Base-by-base conservation (phyloP, 306 rosid species). In the Inga oerstediana region DNA sequence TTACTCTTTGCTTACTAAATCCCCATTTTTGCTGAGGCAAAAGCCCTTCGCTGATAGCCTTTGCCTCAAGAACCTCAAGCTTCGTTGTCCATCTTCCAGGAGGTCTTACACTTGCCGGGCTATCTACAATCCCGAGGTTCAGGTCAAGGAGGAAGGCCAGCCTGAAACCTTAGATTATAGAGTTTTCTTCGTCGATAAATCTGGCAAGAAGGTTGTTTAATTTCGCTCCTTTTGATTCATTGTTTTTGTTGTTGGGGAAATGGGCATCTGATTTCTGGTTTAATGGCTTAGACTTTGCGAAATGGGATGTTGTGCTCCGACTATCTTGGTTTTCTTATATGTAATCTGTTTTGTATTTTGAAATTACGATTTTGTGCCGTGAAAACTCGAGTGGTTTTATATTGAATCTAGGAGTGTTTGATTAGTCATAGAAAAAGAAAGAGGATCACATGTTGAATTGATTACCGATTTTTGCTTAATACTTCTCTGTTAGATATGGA, bases 101-200 rank as follows among this genome's bases (percentile, higher is more conserved):
- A 90, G 89, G 85, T 75, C 87, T 19, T 88, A 83, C 62, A 56
- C 91, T 75, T 92, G 97, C 87, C 80, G 78, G 19, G 92, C 97
- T 79, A 85, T 92, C 77, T 90, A 90, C 79, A 81, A 90, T 15
- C 97, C 97, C 13, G 80, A 92, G 67, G 74, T 92, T 59, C 88
- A 71, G 86, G 82, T 85, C 87, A 85, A 89, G 84, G 89, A 89
- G 80, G 90, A 90, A 80, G 97, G 97, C 19, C 92, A 79, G 74
- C 93, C 89, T 8, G 89, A 89, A 85, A 89, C 93, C 49, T 90
- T 89, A 12, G 94, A 90, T 70, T 92, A 92, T 72, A 85, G 97
- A 70, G 91, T 90, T 62, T 92, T 90, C 89, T 85, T 92, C 24
- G 79, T 85, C 19, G 91, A 88, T 32, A 81, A 74, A 44, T 85